These are phyloP conservation scores for Crithidia brevicula DNA, from an alignment of 208 protist genomes.

Conservation along the genomic window DNA sequence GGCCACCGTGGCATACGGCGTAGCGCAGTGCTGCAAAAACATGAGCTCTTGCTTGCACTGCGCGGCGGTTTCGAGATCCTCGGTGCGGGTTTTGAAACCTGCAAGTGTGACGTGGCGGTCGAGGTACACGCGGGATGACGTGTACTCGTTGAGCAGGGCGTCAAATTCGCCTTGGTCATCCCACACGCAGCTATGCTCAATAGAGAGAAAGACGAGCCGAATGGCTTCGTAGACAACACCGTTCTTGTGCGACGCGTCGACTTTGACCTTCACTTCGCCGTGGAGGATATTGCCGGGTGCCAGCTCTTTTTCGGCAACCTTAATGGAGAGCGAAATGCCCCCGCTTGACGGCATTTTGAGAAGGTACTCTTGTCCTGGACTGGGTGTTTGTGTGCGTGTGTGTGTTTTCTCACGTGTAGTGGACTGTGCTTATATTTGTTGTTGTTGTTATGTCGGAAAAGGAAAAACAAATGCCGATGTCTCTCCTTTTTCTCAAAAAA, in stretches of 20 bases:
- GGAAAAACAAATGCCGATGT: no score
- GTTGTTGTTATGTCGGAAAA: no score
- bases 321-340: slow-evolving; percentile 30
- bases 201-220: slow-evolving; percentile 43
- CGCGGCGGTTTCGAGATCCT: slow-evolving; percentile 47
- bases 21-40: slow-evolving; percentile 52
- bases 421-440: no score
- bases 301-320: slow-evolving; percentile 17
- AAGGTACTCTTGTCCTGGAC: no score
- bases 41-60: slow-evolving; percentile 56
- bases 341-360: slow-evolving; percentile 33
- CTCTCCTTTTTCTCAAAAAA: no score
- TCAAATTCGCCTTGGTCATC: slow-evolving; percentile 75
- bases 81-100: slow-evolving; percentile 37
- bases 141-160: slow-evolving; percentile 55
- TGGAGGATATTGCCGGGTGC: slow-evolving; percentile 32
- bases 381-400: no score
- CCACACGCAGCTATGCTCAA: slow-evolving; percentile 51
- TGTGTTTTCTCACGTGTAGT: no score
- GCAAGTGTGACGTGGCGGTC: slow-evolving; percentile 60
- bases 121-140: slow-evolving; percentile 57
- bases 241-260: slow-evolving; percentile 26
- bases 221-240: slow-evolving; percentile 44
- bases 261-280: slow-evolving; percentile 42
- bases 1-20: slow-evolving; percentile 50